A percentile compares a stretch with the other conserved stretches of the same genome.
Evolutionary conservation across 176 grass and related monocot species (phyloP).

Genomic region (Aegilops speltoides): DNA sequence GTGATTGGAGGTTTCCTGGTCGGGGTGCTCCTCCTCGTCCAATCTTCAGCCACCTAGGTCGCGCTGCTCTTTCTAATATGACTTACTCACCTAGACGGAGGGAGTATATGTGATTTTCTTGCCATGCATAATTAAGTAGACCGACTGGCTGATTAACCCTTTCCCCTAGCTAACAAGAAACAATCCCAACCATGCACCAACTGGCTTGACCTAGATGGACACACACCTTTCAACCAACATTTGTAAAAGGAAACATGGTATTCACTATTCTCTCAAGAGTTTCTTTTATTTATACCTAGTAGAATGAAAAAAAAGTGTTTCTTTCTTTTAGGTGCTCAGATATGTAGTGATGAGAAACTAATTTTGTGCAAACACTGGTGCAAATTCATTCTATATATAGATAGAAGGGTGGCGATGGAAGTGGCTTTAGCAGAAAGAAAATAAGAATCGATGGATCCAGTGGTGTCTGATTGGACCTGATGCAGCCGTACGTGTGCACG

Average conservation of each 20-base stretch:
- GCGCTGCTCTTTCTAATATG: too few species aligned
- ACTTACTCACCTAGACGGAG: too few species aligned
- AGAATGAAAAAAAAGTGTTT: neutral
- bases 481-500: slow-evolving; percentile 21
- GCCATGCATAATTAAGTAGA: neutral
- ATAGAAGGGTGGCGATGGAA: neutral
- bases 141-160: neutral
- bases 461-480: slow-evolving; percentile 32
- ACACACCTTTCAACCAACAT: neutral
- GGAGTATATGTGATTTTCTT: neutral
- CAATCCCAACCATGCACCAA: neutral
- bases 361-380: neutral
- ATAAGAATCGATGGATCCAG: neutral
- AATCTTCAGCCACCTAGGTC: too few species aligned
- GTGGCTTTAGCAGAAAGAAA: slow-evolving; percentile 22
- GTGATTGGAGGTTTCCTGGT: too few species aligned
- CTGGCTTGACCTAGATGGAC: neutral
- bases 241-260: slow-evolving; percentile 1
- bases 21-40: too few species aligned
- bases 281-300: neutral
- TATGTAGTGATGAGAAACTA: neutral
- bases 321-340: neutral
- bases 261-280: neutral
- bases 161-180: neutral
- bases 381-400: neutral